phyloP scores from a whole-genome alignment of 768 basidiomycete genomes.

The Lentinula boryana region DNA sequence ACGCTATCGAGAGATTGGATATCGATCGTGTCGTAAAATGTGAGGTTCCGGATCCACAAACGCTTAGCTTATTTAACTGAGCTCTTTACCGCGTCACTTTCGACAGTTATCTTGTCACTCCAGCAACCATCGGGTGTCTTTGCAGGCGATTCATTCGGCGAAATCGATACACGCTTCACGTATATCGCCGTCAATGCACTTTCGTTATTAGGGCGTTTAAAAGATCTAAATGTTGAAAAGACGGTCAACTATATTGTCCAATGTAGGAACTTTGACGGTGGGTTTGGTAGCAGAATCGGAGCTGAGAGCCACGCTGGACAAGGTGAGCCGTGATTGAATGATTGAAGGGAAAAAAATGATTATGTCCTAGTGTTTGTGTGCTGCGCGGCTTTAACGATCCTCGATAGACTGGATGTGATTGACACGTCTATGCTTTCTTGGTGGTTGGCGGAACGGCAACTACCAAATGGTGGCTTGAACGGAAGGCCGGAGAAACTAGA shows the following conservation, averaged over 20 bases:
- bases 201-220: constrained; percentile 72
- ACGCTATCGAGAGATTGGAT: constrained; percentile 71
- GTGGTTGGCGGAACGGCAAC: constrained; percentile 93
- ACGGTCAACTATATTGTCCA: constrained; percentile 66
- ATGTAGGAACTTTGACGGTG: constrained; percentile 94
- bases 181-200: constrained; percentile 85
- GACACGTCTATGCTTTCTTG: constrained; percentile 78
- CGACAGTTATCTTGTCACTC: constrained; percentile 72
- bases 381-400: constrained; percentile 79
- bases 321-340: constrained; percentile 39
- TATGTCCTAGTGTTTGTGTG: constrained; percentile 74
- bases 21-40: constrained; percentile 68
- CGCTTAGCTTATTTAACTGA: not conserved
- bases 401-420: constrained; percentile 75
- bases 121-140: constrained; percentile 87
- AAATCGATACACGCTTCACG: constrained; percentile 85
- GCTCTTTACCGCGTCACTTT: not conserved
- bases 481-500: constrained; percentile 97
- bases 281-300: constrained; percentile 78
- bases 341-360: not conserved
- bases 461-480: constrained; percentile 91
- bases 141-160: constrained; percentile 88
- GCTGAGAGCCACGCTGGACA: constrained; percentile 92
- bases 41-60: constrained; percentile 26
- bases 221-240: constrained; percentile 59